These are phyloP conservation scores for Aureobasidium vineae DNA, from an alignment of 2,329 filamentous ascomycete genomes.

Conservation along the genomic window DNA sequence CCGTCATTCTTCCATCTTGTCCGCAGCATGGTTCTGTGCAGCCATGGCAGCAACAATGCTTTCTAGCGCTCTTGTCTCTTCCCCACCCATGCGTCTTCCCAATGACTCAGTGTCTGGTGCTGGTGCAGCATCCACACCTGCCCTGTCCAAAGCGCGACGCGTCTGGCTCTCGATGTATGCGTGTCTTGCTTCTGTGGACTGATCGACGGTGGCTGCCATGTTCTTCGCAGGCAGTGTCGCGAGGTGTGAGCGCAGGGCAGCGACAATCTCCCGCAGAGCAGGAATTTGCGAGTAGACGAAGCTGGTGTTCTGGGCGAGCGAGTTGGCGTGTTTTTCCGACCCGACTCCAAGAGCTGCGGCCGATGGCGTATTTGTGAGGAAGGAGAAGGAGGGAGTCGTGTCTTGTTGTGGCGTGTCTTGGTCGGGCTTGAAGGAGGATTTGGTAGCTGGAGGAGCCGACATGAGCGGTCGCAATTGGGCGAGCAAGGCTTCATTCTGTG, in stretches of 20 bases:
- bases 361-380: slow-evolving; percentile 53
- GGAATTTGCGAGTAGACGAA: slow-evolving; percentile 84
- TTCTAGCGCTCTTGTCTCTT: slow-evolving; percentile 43
- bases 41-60: slow-evolving; percentile 38
- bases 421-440: slow-evolving; percentile 16
- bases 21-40: slow-evolving; percentile 25
- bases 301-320: slow-evolving; percentile 65
- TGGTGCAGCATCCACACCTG: slow-evolving; percentile 58
- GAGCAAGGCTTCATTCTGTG: slow-evolving; percentile 70
- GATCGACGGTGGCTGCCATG: slow-evolving; percentile 34
- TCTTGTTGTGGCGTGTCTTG: slow-evolving; percentile 31
- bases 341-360: slow-evolving; percentile 49
- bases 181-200: slow-evolving; percentile 65
- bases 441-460: slow-evolving; percentile 34
- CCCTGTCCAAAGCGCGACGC: slow-evolving; percentile 70
- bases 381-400: slow-evolving; percentile 49
- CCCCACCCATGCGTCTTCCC: slow-evolving; percentile 36
- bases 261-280: slow-evolving; percentile 68
- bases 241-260: slow-evolving; percentile 65
- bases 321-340: slow-evolving; percentile 33
- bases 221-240: slow-evolving; percentile 39
- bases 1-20: slow-evolving; percentile 28
- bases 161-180: slow-evolving; percentile 83
- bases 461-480: slow-evolving; percentile 61
- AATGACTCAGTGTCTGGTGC: slow-evolving; percentile 35